Evolutionary conservation across 2,329 filamentous ascomycete genomes (phyloP), one percentile per base, ranked within the genome.

Genomic region (Malbranchea zuffiana): DNA sequence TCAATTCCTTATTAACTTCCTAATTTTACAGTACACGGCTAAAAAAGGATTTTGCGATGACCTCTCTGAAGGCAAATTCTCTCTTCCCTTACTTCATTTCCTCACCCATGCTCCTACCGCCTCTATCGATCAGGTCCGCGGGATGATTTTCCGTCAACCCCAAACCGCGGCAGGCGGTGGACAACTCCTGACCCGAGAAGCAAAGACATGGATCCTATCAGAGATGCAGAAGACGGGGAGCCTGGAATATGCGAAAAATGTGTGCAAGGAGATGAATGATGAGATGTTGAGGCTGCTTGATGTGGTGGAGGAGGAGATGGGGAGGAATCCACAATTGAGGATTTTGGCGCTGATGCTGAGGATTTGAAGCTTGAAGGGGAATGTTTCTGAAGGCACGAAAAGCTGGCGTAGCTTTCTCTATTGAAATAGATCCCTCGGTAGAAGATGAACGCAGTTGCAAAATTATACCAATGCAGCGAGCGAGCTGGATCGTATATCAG

Each of bases 41-140:
- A 88, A 93, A 60, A 96, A 96, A 66, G 88, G 88, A 33, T 73
- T 94, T 49, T 93, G 84, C 60, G 88, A 96, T 65, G 88, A 96
- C 60, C 65, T 96, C 50, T 94, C 86, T 1, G 88, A 96, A 65
- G 88, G 90, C 45, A 96, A 96, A 69, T 95, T 95, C 66, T 88
- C 81, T 16, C 95, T 95, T 57, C 87, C 87, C 27, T 80, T 96
- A 51, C 93, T 96, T 51, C 88, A 96, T 18, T 37, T 33, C 26
- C 33, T 41, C 27, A 32, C 28, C 26, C 33, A 15, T 26, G 13
- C 38, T 10, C 32, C 10, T n/a, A 15, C 32, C 6, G 15, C 20
- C n/a, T 32, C 28, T 15, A 3, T 18, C 3, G 29, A 39, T 13
- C 36, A 12, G 7, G 23, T 39, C 18, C 28, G 19, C 6, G 2